Evolutionary conservation across 2,329 filamentous ascomycete genomes (phyloP), one percentile per base, ranked within the genome.

Genomic region (Stachybotrys chlorohalonatus): DNA sequence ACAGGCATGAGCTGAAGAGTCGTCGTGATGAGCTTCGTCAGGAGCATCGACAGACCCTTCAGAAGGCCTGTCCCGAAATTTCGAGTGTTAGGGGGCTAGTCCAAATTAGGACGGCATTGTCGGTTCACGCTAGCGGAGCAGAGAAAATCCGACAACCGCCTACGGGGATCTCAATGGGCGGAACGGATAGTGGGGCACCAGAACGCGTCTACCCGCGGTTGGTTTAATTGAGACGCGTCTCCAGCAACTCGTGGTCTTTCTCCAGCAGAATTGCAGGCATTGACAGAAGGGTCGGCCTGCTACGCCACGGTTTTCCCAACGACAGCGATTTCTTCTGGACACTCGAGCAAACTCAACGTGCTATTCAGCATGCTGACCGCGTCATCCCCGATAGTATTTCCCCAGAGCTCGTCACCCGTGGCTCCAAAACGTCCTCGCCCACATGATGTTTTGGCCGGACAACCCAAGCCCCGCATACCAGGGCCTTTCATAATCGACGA

Each of bases 381-480:
- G 46, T 85, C 84, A 7, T 85, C 84, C 13, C 80, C 84, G 2
- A 68, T 84, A 17, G 64, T 73, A 31, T 82, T 82, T 56, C 80
- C 82, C 2, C 68, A 73, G 7, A 82, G 75, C 62, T 81, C 81
- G 30, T 60, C 68, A 45, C 68, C 68, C 47, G 63, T 62, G 1
- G 58, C 63, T 2, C 56, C 65, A 32, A 74, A 73, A 58, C 70
- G 71, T 57, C 58, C 69, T 51, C 63, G 64, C 58, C 68, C 68
- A 49, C 71, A 74, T 59, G 57, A 65, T 59, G 53, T 68, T 64
- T 63, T 65, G 49, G 59, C 58, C 61, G 58, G 70, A 60, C 63
- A 71, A 62, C 53, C 72, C 15, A 70, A 67, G 56, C 59, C 66
- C 57, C 61, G 70, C 59, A 36, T 63, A 60, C 51, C 68, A 64